Evolutionary conservation across 306 rosid species (phyloP), one percentile per base, ranked within the genome.

Genomic region (Alnus glutinosa): DNA sequence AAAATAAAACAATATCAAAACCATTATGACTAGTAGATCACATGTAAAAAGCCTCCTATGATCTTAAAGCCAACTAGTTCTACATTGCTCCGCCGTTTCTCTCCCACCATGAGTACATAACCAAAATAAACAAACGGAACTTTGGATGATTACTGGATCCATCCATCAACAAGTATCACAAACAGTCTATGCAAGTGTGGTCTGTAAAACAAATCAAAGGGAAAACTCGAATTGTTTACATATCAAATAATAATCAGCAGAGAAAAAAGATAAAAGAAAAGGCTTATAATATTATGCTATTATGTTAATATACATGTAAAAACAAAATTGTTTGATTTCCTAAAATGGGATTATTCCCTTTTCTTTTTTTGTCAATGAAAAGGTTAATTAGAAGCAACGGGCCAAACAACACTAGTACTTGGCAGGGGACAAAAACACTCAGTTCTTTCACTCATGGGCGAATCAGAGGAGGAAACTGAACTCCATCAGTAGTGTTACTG

Each of bases 141-240:
- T 71, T 6, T 15, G 9, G 23, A 50, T 48, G 3, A 54, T 74
- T 74, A 74, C 77, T 54, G 77, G 68, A 74, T 68, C 77, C 77
- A 74, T 55, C 77, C 77, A 74, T 62, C 28, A 23, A 32, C 77
- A 74, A 74, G 77, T 37, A 74, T 74, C 77, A 23, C 28, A 23
- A 0, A 57, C 77, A 74, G 36, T 74, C 77, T 37, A 74, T 74
- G 67, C 77, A 74, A 8, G 77, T 74, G 46, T 74, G 77, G 62
- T 74, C 77, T 74, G 68, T 37, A 74, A 55, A 58, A 54, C 18
- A 37, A 39, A 16, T 55, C 8, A 73, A 16, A 18, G 16, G 5
- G 5, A 72, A 70, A 44, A 46, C 2, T 15, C 14, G 15, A 4
- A 18, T 12, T 11, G 16, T 51, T 51, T 51, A 42, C 23, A n/a